These are phyloP conservation scores for Pseudopyricularia javanii DNA, from an alignment of 2,329 filamentous ascomycete genomes.

Conservation along the genomic window DNA sequence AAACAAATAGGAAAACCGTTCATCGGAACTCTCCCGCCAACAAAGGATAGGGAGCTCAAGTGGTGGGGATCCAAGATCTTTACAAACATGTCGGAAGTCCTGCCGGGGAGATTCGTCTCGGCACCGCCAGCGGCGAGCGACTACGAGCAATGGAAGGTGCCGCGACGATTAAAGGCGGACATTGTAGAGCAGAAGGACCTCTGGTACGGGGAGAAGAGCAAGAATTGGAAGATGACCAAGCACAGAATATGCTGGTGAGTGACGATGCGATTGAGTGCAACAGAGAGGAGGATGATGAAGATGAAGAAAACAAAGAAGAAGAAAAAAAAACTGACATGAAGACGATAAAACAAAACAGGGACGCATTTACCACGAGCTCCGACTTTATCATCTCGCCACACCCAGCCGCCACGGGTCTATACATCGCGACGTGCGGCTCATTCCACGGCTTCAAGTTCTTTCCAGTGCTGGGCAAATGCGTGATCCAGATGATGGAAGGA, in stretches of 20 bases:
- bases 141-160: conserved; percentile 52
- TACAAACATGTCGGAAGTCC: conserved; percentile 37
- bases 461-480: conserved; percentile 50
- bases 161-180: conserved; percentile 41
- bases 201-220: conserved; percentile 46
- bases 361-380: conserved; percentile 44
- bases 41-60: conserved; percentile 35
- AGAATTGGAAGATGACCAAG: conserved; percentile 45
- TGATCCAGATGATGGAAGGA: conserved; percentile 41
- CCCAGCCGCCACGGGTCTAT: conserved; percentile 36
- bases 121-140: conserved; percentile 41
- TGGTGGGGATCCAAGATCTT: conserved; percentile 53
- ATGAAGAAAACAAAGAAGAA: too few relatives aligned
- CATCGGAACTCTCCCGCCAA: conserved; percentile 45
- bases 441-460: conserved; percentile 61
- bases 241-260: conserved; percentile 56
- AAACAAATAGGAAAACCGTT: conserved; percentile 24
- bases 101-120: conserved; percentile 41
- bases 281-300: too few relatives aligned
- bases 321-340: background rate
- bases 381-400: conserved; percentile 54
- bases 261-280: too few relatives aligned
- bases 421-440: conserved; percentile 50
- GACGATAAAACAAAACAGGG: background rate
- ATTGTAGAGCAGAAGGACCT: conserved; percentile 38